Evolutionary conservation across 192 early-diverging fungal genomes (phyloP).

Genomic region (Coemansia sp.): DNA sequence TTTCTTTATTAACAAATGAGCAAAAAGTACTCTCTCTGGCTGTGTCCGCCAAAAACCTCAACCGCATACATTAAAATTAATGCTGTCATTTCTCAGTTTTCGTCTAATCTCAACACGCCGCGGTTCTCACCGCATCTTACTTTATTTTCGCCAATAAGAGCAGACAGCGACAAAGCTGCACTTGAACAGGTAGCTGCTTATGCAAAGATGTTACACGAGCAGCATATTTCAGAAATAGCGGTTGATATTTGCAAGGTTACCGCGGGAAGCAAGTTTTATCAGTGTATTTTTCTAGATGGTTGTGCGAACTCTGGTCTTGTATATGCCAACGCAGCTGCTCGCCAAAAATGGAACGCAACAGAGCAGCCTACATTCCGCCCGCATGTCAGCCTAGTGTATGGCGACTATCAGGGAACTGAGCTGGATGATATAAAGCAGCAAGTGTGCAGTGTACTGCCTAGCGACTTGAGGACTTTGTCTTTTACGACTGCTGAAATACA

Average conservation of each 20-base stretch:
- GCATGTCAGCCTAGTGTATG: conserved; percentile 43
- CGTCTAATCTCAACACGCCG: conserved; percentile 13
- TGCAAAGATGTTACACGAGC: conserved; percentile 9
- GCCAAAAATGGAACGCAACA: conserved; percentile 25
- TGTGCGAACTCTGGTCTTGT: background rate
- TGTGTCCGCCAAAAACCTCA: conserved; percentile 26
- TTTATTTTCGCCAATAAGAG: conserved; percentile 30
- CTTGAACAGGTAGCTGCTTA: conserved; percentile 20
- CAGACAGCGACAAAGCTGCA: conserved; percentile 17
- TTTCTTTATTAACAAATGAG: conserved; percentile 5
- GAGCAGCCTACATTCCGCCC: conserved; percentile 20
- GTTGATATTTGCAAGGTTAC: conserved; percentile 10
- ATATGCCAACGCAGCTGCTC: conserved; percentile 24
- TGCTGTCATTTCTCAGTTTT: conserved; percentile 8
- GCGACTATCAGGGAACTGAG: conserved; percentile 9
- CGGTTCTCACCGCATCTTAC: conserved; percentile 34
- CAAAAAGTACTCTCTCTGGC: conserved; percentile 45
- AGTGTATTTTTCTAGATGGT: conserved; percentile 33
- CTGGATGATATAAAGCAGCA: conserved; percentile 3
- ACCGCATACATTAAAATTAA: conserved; percentile 3
- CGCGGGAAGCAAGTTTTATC: conserved; percentile 26
- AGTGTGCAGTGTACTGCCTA: conserved; percentile 15
- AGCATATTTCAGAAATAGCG: conserved; percentile 14
- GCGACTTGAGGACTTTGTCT: conserved; percentile 16
- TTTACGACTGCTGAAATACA: conserved; percentile 24